Conservation (phyloP, 345 rosid genomes). For the Eucalyptus pauciflora region DNA sequence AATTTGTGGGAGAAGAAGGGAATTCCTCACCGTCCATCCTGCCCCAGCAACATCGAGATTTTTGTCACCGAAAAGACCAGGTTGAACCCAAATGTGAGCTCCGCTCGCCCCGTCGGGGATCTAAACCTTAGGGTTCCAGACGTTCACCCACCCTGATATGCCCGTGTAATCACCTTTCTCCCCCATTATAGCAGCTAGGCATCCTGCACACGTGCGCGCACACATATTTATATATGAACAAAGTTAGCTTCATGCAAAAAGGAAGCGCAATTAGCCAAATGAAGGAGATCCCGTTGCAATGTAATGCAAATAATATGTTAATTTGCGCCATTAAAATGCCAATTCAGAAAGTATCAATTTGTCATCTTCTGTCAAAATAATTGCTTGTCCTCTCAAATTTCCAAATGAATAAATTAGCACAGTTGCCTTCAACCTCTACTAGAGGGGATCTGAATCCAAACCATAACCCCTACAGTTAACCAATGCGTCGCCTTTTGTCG, state of each 20-base stretch:
- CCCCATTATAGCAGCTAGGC: background rate
- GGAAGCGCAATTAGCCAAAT: background rate
- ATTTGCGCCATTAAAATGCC: too few relatives aligned
- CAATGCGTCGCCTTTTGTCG: too few relatives aligned
- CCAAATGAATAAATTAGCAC: too few relatives aligned
- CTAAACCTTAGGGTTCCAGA: fast-evolving
- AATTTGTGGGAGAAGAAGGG: background rate
- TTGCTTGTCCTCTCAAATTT: too few relatives aligned
- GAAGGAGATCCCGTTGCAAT: background rate
- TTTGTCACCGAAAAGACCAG: background rate
- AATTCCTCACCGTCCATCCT: background rate
- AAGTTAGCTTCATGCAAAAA: background rate
- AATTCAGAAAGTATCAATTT: too few relatives aligned
- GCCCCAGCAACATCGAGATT: background rate
- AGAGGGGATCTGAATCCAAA: too few relatives aligned
- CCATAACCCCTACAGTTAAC: too few relatives aligned
- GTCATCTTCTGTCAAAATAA: too few relatives aligned
- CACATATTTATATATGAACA: background rate
- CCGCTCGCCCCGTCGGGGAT: background rate
- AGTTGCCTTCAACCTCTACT: too few relatives aligned
- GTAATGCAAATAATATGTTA: background rate
- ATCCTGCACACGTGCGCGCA: background rate
- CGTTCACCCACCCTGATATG: background rate
- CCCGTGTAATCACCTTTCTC: background rate
- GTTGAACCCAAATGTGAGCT: background rate